Conservation (phyloP, 2,329 filamentous ascomycete species). For the Botrytis porri region DNA sequence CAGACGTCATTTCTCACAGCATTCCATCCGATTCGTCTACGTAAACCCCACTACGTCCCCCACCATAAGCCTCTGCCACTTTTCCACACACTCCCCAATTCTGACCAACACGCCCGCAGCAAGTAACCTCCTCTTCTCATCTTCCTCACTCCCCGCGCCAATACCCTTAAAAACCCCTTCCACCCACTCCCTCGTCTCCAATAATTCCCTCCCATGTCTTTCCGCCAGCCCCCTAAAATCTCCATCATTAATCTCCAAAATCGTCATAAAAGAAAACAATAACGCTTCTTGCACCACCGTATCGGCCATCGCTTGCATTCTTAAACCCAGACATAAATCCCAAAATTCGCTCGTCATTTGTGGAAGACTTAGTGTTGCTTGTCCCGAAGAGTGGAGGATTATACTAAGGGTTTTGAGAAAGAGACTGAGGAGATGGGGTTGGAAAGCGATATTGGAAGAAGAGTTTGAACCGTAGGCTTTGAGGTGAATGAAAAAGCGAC, state of each 20-base stretch:
- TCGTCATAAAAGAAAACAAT: slow-evolving; percentile 72
- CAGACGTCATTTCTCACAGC: background rate
- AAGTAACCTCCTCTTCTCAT: slow-evolving; percentile 75
- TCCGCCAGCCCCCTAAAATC: slow-evolving; percentile 70
- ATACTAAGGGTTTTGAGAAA: slow-evolving; percentile 85
- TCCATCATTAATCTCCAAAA: slow-evolving; percentile 74
- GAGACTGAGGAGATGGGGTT: slow-evolving; percentile 71
- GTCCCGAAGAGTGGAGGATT: slow-evolving; percentile 77
- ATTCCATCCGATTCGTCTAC: background rate
- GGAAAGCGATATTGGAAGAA: slow-evolving; percentile 61
- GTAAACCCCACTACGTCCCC: slow-evolving; percentile 53
- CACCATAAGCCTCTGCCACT: slow-evolving; percentile 73
- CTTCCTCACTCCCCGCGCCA: slow-evolving; percentile 54
- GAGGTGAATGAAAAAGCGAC: slow-evolving; percentile 68
- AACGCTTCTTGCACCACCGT: slow-evolving; percentile 68
- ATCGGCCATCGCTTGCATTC: slow-evolving; percentile 59
- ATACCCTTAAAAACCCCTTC: slow-evolving; percentile 65
- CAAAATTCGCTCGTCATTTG: slow-evolving; percentile 83
- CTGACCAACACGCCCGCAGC: slow-evolving; percentile 76
- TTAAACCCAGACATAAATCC: slow-evolving; percentile 72
- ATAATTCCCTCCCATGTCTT: slow-evolving; percentile 69
- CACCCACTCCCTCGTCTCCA: slow-evolving; percentile 88
- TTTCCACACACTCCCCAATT: slow-evolving; percentile 76
- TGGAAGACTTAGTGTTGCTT: slow-evolving; percentile 70
- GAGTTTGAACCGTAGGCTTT: slow-evolving; percentile 49